A percentile compares a stretch with the other conserved stretches of the same genome.
These are phyloP conservation scores for Hemisphaericaspora subhashii DNA, from an alignment of 1,139 yeast genomes.

Conservation along the genomic window DNA sequence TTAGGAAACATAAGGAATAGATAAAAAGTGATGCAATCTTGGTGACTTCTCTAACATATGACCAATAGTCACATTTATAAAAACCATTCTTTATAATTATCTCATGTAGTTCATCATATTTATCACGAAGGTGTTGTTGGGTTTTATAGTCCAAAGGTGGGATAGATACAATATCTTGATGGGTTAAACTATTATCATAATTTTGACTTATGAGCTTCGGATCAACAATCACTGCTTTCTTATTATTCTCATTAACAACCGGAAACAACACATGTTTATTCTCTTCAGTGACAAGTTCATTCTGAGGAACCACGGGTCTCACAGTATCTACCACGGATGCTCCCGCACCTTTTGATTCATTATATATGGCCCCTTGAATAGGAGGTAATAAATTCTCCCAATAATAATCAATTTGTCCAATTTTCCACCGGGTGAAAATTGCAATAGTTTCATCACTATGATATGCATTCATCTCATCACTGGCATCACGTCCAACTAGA, in stretches of 20 bases:
- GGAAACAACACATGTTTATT: conserved; percentile 42
- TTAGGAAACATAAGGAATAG: conserved; percentile 51
- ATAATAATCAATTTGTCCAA: conserved; percentile 59
- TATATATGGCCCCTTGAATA: conserved; percentile 74
- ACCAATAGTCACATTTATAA: conserved; percentile 73
- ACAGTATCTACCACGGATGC: conserved; percentile 25
- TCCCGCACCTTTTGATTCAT: conserved; percentile 3
- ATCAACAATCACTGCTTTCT: conserved; percentile 38
- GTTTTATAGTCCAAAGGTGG: conserved; percentile 71
- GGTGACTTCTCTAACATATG: conserved; percentile 63
- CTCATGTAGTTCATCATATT: conserved; percentile 64
- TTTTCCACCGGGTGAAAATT: conserved; percentile 52
- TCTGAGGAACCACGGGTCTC: conserved; percentile 52
- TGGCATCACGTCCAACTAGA: conserved; percentile 86
- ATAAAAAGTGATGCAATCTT: conserved; percentile 58
- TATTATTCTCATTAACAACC: conserved; percentile 11
- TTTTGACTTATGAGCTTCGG: conserved; percentile 55
- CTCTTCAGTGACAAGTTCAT: conserved; percentile 35
- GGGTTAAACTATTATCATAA: conserved; percentile 57
- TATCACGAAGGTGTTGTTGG: conserved; percentile 54
- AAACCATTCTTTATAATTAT: conserved; percentile 55
- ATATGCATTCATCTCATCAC: conserved; percentile 86
- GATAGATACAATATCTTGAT: conserved; percentile 50
- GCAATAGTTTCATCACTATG: conserved; percentile 61
- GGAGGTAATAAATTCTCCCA: conserved; percentile 87